Evolutionary conservation across 2,329 filamentous ascomycete genomes (phyloP), one percentile per base, ranked within the genome.

Genomic region (Zymoseptoria crescenta): DNA sequence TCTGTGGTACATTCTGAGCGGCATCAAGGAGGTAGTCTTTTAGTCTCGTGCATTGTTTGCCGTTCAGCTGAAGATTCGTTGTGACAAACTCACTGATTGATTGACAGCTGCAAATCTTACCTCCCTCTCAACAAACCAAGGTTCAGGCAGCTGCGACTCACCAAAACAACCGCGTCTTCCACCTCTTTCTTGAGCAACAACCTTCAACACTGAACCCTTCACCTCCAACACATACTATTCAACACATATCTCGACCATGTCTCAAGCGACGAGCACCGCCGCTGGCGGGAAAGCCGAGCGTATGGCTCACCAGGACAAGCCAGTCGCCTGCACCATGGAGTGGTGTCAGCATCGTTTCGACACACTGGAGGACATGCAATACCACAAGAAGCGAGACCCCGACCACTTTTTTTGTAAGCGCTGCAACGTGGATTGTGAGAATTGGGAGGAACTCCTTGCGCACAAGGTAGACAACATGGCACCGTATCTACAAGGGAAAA

Each of bases 351-450:
- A 72, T 48, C 70, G 66, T 19, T 85, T 85, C 68, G 62, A 71
- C 8, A 77, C 73, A 0, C 67, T 72, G 9, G 72, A 75, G 50
- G 74, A 74, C 1, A 80, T 84, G 76, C 77, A 73, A 54, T 68
- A 67, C 2, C 83, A 85, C 73, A 84, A 84, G 67, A 72, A 70
- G 19, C 58, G 72, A 21, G 70, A 74, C 2, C 68, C 74, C 1
- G 69, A 74, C 8, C 78, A 80, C 59, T 65, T 64, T 61, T 80
- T 79, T 64, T 80, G 78, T 68, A 65, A 69, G 56, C 74, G 73
- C 56, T 80, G 78, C 67, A 69, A 79, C 48, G 68, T 64, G 28
- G 70, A 74, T 62, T 72, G 64, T 63, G 62, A 63, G 8, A 64
- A 68, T 58, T 74, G 69, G 70, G 67, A 70, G 1, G 66, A 64